A percentile compares a stretch with the other conserved stretches of the same genome.
Evolutionary conservation across 768 basidiomycete species (phyloP).

Genomic region (Kwoniella dendrophila): DNA sequence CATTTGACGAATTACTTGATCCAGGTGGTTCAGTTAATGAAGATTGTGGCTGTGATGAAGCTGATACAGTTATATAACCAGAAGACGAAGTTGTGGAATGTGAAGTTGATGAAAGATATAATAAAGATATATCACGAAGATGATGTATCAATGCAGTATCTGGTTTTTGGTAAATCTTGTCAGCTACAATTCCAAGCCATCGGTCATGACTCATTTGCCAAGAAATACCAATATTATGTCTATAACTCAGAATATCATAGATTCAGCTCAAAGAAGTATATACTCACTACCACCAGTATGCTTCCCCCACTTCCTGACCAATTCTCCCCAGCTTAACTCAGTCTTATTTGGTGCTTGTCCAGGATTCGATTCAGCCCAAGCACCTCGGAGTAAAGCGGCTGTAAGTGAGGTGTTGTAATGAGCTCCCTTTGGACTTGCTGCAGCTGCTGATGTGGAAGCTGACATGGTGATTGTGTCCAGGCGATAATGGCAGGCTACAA

Average conservation of each 20-base stretch:
- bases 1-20: conserved; percentile 25
- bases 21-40: conserved; percentile 8
- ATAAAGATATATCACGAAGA: conserved; percentile 46
- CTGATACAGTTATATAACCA: conserved; percentile 31
- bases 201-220: not conserved
- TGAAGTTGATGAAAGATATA: conserved; percentile 41
- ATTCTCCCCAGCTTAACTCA: conserved; percentile 49
- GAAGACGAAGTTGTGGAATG: conserved; percentile 25
- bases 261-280: too few relatives aligned
- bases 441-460: conserved; percentile 1
- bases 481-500: not conserved
- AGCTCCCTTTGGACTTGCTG: conserved; percentile 39
- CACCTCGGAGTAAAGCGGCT: conserved; percentile 45
- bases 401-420: conserved; percentile 48
- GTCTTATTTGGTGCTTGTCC: conserved; percentile 47
- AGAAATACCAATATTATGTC: not conserved
- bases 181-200: not conserved
- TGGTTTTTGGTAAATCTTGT: conserved; percentile 13
- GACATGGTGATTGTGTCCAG: not conserved
- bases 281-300: conserved; percentile 54
- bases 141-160: conserved; percentile 47
- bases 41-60: conserved; percentile 9
- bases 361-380: conserved; percentile 45
- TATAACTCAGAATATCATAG: too few relatives aligned
- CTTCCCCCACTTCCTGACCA: conserved; percentile 55